Base-by-base conservation (phyloP, 2,329 filamentous ascomycete species). In the Aspergillus cejpii region DNA sequence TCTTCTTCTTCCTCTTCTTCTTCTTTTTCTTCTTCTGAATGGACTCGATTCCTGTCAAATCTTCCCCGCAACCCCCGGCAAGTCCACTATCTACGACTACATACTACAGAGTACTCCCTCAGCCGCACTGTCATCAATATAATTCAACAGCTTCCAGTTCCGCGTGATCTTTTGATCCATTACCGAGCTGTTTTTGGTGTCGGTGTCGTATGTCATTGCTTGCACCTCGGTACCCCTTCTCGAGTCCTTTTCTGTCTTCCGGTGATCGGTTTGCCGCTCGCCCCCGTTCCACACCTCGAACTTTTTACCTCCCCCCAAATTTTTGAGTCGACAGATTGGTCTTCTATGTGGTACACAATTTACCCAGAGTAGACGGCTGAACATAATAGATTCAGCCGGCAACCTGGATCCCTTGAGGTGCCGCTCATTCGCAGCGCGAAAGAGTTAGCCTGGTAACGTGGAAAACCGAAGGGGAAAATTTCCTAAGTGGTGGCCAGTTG, bases 331-430 rank as follows among this genome's bases (percentile, higher is more conserved):
- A 43, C 44, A 21, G 28, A 24, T 24, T 24, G 42, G 21, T 33
- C 19, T 39, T 24, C 37, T 15, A 34, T 34, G 31, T 27, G 36
- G 26, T 39, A 31, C 14, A 34, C 48, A 15, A 39, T 45, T 19
- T 41, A 50, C 24, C 49, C 45, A 26, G 47, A 51, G 17, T 48
- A 51, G 31, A 38, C 10, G 31, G 20, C 41, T 7, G 6, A 20
- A n/a, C 5, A 15, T 26, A 21, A 17, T n/a, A 10, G 17, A 19
- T 36, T 31, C 31, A 39, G 34, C 41, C 46, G 41, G 17, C 52
- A 53, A 41, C 41, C 49, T 52, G 48, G 54, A 50, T 48, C 39
- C 41, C 34, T 20, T 33, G 21, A 39, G 11, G 39, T 42, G 52
- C 39, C 14, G 38, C 39, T 41, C 42, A 42, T 17, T 43, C 41